Conservation (phyloP, 208 protist species). For the Trypanosoma platydactyli region DNA sequence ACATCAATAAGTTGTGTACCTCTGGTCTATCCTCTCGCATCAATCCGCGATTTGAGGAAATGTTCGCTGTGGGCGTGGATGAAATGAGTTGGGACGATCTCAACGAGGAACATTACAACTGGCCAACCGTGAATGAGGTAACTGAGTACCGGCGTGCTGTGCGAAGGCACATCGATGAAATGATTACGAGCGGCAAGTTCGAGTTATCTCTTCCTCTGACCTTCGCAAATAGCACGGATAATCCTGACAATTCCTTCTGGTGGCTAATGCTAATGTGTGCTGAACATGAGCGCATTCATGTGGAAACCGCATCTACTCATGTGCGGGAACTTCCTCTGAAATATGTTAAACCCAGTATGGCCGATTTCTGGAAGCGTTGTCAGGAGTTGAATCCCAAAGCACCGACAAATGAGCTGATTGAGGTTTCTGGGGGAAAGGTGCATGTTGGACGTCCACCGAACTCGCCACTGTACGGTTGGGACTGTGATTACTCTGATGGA, state of each 20-base stretch:
- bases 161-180: slow-evolving; percentile 67
- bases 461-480: slow-evolving; percentile 94
- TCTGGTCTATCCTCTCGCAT: slow-evolving; percentile 83
- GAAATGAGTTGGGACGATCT: slow-evolving; percentile 98
- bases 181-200: slow-evolving; percentile 76
- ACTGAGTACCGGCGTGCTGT: slow-evolving; percentile 88
- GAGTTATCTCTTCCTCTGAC: slow-evolving; percentile 77
- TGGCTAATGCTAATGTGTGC: slow-evolving; percentile 95
- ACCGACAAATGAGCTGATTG: slow-evolving; percentile 78
- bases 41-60: slow-evolving; percentile 86
- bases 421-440: slow-evolving; percentile 70
- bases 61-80: slow-evolving; percentile 96
- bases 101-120: slow-evolving; percentile 84
- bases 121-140: slow-evolving; percentile 86
- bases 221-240: slow-evolving; percentile 72
- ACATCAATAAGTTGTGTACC: slow-evolving; percentile 95
- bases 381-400: slow-evolving; percentile 44
- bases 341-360: slow-evolving; percentile 61
- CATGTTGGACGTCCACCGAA: slow-evolving; percentile 68
- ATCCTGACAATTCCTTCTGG: slow-evolving; percentile 82
- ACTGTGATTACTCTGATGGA: slow-evolving; percentile 94
- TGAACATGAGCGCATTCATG: slow-evolving; percentile 97
- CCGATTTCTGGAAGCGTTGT: slow-evolving; percentile 76
- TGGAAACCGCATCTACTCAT: slow-evolving; percentile 96
- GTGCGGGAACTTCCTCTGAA: slow-evolving; percentile 93